Evolutionary conservation across 345 rosid genomes (phyloP).

Genomic region (Eutrema heterophyllum): DNA sequence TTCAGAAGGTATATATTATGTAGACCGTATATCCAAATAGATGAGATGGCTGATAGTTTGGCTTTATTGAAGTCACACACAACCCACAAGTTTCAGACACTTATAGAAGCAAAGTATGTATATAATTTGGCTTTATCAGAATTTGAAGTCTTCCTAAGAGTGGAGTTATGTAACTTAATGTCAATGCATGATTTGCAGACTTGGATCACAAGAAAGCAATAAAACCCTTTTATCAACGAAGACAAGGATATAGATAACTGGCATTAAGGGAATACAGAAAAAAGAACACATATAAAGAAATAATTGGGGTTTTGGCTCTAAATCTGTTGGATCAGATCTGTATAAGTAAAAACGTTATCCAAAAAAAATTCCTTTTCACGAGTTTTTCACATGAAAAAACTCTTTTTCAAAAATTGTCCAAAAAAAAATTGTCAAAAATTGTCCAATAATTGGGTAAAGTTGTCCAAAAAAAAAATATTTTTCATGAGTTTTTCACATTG

Average conservation of each 20-base stretch:
- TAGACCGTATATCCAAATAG: too few relatives aligned
- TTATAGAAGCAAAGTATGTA: not conserved
- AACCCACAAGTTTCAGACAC: not conserved
- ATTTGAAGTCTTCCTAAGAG: not conserved
- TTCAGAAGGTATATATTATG: too few relatives aligned
- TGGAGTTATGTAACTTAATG: not conserved
- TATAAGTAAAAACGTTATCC: not conserved
- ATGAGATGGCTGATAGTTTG: not conserved
- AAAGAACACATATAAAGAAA: not conserved
- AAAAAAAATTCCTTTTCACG: too few relatives aligned
- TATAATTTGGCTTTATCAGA: not conserved
- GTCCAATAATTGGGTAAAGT: too few relatives aligned
- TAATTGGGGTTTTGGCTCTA: conserved; percentile 3
- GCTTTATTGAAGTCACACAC: not conserved
- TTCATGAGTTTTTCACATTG: conserved; percentile 13
- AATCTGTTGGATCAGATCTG: not conserved
- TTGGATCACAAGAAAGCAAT: conserved; percentile 24
- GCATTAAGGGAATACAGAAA: not conserved
- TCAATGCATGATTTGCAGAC: not conserved
- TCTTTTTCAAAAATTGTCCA: too few relatives aligned
- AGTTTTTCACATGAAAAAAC: too few relatives aligned
- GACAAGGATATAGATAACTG: not conserved
- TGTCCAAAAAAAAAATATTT: not conserved
- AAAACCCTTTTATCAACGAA: not conserved
- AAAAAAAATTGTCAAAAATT: too few relatives aligned